Evolutionary conservation across 2,329 filamentous ascomycete species (phyloP).

Genomic region (Colletotrichum liriopes): DNA sequence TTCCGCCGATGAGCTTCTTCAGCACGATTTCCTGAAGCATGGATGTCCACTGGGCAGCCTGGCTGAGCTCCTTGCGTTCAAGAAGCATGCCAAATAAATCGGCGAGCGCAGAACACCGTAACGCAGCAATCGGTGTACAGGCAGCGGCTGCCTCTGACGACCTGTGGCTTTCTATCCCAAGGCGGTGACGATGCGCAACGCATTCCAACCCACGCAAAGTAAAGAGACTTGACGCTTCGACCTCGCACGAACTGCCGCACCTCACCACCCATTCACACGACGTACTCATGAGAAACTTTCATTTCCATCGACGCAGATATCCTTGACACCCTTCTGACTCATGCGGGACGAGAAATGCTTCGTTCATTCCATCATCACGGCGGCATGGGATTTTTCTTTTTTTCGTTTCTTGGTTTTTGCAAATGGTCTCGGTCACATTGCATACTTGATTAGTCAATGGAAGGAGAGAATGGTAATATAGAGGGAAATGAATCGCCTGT

Average conservation of each 20-base stretch:
- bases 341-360: conserved; percentile 37
- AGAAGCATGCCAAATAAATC: conserved; percentile 77
- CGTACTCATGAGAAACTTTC: conserved; percentile 36
- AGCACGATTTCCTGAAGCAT: conserved; percentile 94
- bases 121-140: not conserved
- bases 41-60: conserved; percentile 88
- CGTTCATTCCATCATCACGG: conserved; percentile 38
- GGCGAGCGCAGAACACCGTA: not conserved
- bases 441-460: conserved; percentile 41
- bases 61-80: conserved; percentile 90
- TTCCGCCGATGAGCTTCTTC: conserved; percentile 89
- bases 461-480: conserved; percentile 39
- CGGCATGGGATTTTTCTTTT: conserved; percentile 27
- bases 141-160: conserved; percentile 1
- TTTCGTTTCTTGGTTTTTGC: conserved; percentile 26
- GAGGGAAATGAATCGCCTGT: conserved; percentile 32
- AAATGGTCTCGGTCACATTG: conserved; percentile 43
- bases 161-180: conserved; percentile 17
- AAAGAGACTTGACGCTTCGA: not conserved
- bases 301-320: conserved; percentile 40
- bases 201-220: conserved; percentile 3
- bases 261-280: conserved; percentile 32
- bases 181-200: conserved; percentile 7
- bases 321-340: conserved; percentile 40
- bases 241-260: conserved; percentile 11